A percentile compares a stretch with the other conserved stretches of the same genome.
phyloP scores from a whole-genome alignment of 768 basidiomycete species.

The Leucogyrophana mollusca region DNA sequence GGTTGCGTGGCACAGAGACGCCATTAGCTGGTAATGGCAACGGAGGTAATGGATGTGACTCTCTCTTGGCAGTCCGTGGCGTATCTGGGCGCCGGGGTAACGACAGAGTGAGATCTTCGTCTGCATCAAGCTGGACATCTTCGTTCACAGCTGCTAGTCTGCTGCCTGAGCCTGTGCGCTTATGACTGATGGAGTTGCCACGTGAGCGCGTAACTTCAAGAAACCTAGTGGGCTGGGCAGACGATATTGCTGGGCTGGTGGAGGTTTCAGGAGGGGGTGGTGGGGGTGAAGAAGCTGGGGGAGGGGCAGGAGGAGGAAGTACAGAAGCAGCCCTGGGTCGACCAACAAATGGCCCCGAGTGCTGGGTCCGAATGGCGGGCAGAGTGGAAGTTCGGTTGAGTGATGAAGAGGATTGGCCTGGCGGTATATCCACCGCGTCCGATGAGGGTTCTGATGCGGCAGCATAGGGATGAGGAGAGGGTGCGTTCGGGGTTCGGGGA shows the following conservation, averaged over 20 bases:
- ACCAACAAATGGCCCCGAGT: conserved; percentile 20
- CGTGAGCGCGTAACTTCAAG: conserved; percentile 42
- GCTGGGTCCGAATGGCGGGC: conserved; percentile 27
- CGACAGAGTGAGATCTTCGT: conserved; percentile 29
- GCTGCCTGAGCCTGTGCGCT: conserved; percentile 53
- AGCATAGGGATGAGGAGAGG: conserved; percentile 52
- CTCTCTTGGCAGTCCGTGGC: conserved; percentile 42
- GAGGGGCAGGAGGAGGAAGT: conserved; percentile 65
- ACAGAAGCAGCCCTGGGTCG: conserved; percentile 57
- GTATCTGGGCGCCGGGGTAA: conserved; percentile 38
- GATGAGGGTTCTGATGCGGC: conserved; percentile 36
- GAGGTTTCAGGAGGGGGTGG: conserved; percentile 49
- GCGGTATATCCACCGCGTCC: conserved; percentile 10
- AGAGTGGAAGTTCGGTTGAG: conserved; percentile 36
- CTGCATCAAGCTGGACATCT: conserved; percentile 46
- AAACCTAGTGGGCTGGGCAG: conserved; percentile 29
- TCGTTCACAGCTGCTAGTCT: conserved; percentile 63
- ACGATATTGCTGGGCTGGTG: conserved; percentile 26
- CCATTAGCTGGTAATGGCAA: conserved; percentile 44
- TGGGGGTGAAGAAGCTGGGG: conserved; percentile 59
- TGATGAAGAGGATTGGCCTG: conserved; percentile 11
- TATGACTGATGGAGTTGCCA: conserved; percentile 51
- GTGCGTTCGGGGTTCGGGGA: conserved; percentile 14
- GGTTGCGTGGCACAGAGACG: conserved; percentile 28
- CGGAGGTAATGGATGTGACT: conserved; percentile 68